A percentile compares a stretch with the other conserved stretches of the same genome.
Conservation (phyloP, 805 yeast species). For the Clavispora fructus region DNA sequence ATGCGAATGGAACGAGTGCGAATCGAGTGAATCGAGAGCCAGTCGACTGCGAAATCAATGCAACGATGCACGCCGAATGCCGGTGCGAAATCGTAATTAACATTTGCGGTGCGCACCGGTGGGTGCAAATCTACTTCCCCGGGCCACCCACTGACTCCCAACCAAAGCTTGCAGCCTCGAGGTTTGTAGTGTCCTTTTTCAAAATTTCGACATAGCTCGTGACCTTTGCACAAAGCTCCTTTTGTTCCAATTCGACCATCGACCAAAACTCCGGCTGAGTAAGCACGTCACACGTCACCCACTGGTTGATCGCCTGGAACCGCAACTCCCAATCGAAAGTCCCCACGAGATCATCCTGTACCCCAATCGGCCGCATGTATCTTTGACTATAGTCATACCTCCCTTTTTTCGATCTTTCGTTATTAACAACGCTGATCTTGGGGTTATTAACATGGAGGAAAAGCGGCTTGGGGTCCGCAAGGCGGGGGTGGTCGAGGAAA, state of each 20-base stretch:
- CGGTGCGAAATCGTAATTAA: no score
- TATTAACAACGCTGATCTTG: constrained; percentile 25
- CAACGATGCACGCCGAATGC: no score
- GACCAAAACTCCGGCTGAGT: constrained; percentile 20
- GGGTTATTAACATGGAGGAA: constrained; percentile 30
- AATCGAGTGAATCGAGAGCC: no score
- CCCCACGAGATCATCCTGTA: constrained; percentile 12
- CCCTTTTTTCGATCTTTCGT: constrained; percentile 9
- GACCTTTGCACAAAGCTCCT: constrained; percentile 7
- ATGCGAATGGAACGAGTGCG: no score
- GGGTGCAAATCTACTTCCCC: background rate
- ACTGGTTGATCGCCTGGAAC: constrained; percentile 27
- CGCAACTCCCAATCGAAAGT: constrained; percentile 30
- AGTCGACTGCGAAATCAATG: no score
- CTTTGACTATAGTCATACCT: constrained; percentile 19
- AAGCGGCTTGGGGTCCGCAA: constrained; percentile 19
- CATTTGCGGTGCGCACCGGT: background rate
- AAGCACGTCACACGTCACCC: constrained; percentile 26
- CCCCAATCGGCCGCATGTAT: constrained; percentile 20
- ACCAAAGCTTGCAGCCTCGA: background rate
- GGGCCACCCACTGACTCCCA: background rate
- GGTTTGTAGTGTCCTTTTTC: constrained; percentile 7
- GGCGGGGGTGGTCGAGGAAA: constrained; percentile 2
- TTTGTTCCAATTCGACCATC: constrained; percentile 10
- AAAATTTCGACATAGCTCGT: constrained; percentile 7